Percentiles rank a stretch among this genome's conserved stretches.
Evolutionary conservation across 192 early-diverging fungal species (phyloP).

Genomic region (Dimargaris verticillata): DNA sequence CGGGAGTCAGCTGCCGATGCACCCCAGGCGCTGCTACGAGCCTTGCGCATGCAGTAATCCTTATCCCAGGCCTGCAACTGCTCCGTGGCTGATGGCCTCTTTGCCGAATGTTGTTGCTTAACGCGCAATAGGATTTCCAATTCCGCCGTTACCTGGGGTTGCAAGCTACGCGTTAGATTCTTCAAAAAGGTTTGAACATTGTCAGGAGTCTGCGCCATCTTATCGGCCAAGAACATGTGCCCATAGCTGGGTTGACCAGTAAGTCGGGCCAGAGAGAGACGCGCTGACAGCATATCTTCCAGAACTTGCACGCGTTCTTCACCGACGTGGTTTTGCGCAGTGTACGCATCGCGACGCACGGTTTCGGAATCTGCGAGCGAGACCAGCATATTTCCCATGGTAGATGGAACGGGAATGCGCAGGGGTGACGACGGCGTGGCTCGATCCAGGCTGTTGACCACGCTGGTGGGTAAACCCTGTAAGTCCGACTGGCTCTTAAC

Average conservation of each 20-base stretch:
- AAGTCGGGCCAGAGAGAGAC: constrained; percentile 54
- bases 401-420: not conserved
- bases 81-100: constrained; percentile 12
- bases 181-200: constrained; percentile 75
- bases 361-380: constrained; percentile 41
- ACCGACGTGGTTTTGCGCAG: constrained; percentile 54
- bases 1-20: constrained; percentile 10
- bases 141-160: constrained; percentile 34
- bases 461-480: not conserved
- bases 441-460: not conserved
- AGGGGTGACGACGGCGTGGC: not conserved
- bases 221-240: constrained; percentile 71
- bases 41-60: constrained; percentile 42
- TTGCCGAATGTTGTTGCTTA: constrained; percentile 14
- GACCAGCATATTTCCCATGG: constrained; percentile 31
- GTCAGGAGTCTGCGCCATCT: constrained; percentile 80
- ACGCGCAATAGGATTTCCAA: constrained; percentile 31
- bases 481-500: not conserved
- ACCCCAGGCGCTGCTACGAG: constrained; percentile 21
- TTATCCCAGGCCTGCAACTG: constrained; percentile 66
- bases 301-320: constrained; percentile 44
- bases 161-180: constrained; percentile 40
- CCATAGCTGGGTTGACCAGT: constrained; percentile 71
- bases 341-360: constrained; percentile 54
- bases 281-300: constrained; percentile 53